Evolutionary conservation across 2,329 filamentous ascomycete genomes (phyloP), one percentile per base, ranked within the genome.

Genomic region (Calonectria pseudoreteaudii): DNA sequence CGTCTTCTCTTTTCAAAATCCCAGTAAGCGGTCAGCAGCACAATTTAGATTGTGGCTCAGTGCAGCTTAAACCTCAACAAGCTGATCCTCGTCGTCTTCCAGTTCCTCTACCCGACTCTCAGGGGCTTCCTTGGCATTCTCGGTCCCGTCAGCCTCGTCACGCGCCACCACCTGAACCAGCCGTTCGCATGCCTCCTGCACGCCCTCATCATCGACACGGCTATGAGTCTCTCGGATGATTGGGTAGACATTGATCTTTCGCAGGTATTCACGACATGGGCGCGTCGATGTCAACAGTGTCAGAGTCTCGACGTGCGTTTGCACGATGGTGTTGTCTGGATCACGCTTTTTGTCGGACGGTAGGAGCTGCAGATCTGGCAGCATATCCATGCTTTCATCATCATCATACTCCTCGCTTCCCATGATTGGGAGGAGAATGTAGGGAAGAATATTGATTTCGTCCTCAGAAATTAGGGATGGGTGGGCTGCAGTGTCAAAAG

Each of bases 321-420:
- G 91, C 68, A 98, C 89, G 76, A 98, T 97, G 60, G 91, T 90
- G 20, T 86, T 84, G 80, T 98, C 95, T 4, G 89, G 84, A 76
- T 99, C 97, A 50, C 96, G 91, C 85, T 93, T 88, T 88, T 99
- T 98, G 82, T 98, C 95, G 0, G 95, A 94, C 0, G 95, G 94
- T 14, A 98, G 88, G 0, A 98, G 89, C 85, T 98, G 96, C 75
- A 98, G 88, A 83, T 98, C 97, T 0, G 95, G 93, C 14, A 98
- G 88, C 95, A 99, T 98, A 49, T 90, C 91, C 82, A 95, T 90
- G 72, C 91, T 94, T 78, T 99, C 97, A 64, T 98, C 95, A 44
- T 96, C 94, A 23, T 93, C 89, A 82, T 96, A 98, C 82, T 97
- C 94, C 83, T 98, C 97, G 41, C 90, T 92, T 0, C 96, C 96